Evolutionary conservation across 306 rosid species (phyloP).

Genomic region (Fragaria iinumae): DNA sequence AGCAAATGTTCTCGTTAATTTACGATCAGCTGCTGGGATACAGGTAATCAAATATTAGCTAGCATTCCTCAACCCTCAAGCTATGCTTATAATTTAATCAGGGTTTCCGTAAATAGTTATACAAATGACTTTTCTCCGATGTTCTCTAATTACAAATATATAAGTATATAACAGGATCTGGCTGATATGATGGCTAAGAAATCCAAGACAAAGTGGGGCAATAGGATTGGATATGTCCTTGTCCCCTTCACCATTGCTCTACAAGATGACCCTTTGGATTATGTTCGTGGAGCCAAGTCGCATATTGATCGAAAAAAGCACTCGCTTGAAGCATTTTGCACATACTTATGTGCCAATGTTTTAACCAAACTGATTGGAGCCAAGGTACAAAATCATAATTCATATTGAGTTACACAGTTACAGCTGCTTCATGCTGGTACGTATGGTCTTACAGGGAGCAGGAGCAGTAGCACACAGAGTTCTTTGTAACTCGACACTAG

Average conservation of each 20-base stretch:
- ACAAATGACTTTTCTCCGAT: background rate
- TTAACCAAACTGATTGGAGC: conserved; percentile 38
- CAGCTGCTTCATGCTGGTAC: conserved; percentile 7
- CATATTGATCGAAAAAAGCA: conserved; percentile 52
- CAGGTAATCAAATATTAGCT: conserved; percentile 40
- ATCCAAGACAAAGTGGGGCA: conserved; percentile 63
- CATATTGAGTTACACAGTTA: background rate
- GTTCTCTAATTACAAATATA: background rate
- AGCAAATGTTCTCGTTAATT: conserved; percentile 48
- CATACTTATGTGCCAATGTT: conserved; percentile 22
- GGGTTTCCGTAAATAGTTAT: background rate
- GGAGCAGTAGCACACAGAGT: too few species aligned
- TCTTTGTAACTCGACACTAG: background rate
- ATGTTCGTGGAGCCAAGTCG: conserved; percentile 56
- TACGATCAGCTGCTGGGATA: conserved; percentile 52
- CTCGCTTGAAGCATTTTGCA: conserved; percentile 50
- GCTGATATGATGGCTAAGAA: conserved; percentile 66
- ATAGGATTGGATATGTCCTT: conserved; percentile 42
- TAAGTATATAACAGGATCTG: conserved; percentile 34
- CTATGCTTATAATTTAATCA: background rate
- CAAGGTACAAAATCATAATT: conserved; percentile 35
- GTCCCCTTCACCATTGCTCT: conserved; percentile 43
- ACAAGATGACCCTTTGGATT: conserved; percentile 49
- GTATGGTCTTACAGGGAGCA: background rate
- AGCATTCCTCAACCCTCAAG: background rate